Evolutionary conservation across 495 filamentous ascomycete species (phyloP).

Genomic region (Tuber brumale): DNA sequence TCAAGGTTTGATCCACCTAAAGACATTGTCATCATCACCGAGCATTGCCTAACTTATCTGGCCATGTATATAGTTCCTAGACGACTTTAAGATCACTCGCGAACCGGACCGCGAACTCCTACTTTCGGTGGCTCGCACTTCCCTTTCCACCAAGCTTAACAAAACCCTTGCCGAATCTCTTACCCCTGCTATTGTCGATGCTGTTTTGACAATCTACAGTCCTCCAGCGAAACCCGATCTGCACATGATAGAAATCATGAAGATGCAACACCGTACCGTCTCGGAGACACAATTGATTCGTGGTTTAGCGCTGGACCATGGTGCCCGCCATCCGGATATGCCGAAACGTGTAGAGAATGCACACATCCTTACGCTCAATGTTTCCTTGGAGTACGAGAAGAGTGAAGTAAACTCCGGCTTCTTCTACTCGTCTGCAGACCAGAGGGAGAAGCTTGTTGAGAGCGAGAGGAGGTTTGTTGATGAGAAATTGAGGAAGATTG

Average conservation of each 20-base stretch:
- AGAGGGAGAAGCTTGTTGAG: conserved; percentile 95
- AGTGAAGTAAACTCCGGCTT: conserved; percentile 98
- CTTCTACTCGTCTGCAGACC: conserved; percentile 95
- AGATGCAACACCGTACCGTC: conserved; percentile 96
- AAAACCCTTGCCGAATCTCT: conserved; percentile 79
- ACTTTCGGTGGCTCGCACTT: conserved; percentile 86
- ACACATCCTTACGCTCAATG: conserved; percentile 88
- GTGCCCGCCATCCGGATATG: conserved; percentile 96
- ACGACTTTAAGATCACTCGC: conserved; percentile 79
- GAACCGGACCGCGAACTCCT: conserved; percentile 90
- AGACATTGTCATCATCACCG: conserved; percentile 4
- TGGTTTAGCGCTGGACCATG: conserved; percentile 89
- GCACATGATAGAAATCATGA: conserved; percentile 99
- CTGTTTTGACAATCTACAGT: conserved; percentile 87
- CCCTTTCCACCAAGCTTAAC: conserved; percentile 90
- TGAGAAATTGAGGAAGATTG: conserved; percentile 93
- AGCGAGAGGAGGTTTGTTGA: conserved; percentile 94
- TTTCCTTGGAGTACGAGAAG: conserved; percentile 97
- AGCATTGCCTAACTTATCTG: conserved; percentile 23
- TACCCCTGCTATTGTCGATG: conserved; percentile 89
- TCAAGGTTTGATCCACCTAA: conserved; percentile 57
- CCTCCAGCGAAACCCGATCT: conserved; percentile 87
- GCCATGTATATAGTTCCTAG: conserved; percentile 64
- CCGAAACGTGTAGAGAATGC: conserved; percentile 93
- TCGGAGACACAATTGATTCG: conserved; percentile 93